Evolutionary conservation across 345 rosid species (phyloP).

Genomic region (Pugionium cornutum): DNA sequence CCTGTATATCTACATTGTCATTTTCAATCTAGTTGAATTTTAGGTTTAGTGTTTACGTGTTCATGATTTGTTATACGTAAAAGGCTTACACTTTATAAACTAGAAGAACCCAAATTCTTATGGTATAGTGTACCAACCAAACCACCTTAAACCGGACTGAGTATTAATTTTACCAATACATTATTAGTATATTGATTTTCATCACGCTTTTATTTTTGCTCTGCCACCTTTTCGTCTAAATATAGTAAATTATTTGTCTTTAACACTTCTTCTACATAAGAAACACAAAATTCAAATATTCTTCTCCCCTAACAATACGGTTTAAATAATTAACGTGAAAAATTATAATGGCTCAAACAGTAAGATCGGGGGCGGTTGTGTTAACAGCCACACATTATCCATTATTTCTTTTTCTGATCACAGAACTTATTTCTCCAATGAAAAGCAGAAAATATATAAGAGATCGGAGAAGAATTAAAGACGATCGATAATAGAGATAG

Average conservation of each 20-base stretch:
- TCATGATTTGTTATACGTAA: slow-evolving; percentile 9
- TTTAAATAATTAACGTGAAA: slow-evolving; percentile 2
- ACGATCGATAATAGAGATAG: not conserved
- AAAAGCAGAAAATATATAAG: not conserved
- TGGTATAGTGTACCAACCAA: not conserved
- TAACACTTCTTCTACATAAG: not conserved
- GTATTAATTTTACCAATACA: not conserved
- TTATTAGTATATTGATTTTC: not conserved
- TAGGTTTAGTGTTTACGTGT: slow-evolving; percentile 28
- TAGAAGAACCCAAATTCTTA: not conserved
- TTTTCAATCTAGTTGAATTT: slow-evolving; percentile 30
- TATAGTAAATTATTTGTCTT: not conserved
- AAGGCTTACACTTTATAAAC: slow-evolving; percentile 1
- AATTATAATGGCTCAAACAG: slow-evolving; percentile 31
- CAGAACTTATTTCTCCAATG: not conserved
- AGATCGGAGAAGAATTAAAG: not conserved
- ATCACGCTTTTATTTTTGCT: not conserved
- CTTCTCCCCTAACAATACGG: slow-evolving; percentile 14
- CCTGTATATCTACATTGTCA: slow-evolving; percentile 34
- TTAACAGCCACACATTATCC: slow-evolving; percentile 36
- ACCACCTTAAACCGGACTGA: not conserved
- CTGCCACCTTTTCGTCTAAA: not conserved
- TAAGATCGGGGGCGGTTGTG: slow-evolving; percentile 32
- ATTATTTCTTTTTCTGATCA: slow-evolving; percentile 32
- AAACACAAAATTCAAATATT: too few species aligned